Conservation (phyloP, 768 basidiomycete genomes). For the Leccinum barrowsii region DNA sequence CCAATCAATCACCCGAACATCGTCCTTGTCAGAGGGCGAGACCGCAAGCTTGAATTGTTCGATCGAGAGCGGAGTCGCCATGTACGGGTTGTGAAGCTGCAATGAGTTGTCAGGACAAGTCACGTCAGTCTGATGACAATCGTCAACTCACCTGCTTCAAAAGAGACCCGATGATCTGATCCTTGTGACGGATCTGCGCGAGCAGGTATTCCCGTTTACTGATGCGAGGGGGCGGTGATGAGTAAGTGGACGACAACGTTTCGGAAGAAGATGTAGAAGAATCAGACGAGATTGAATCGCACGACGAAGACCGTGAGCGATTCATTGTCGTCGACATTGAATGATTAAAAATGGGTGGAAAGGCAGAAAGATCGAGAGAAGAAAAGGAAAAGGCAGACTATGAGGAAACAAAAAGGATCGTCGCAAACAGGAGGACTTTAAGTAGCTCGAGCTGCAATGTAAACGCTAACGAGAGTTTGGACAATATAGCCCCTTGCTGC, state of each 20-base stretch:
- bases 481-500: slow-evolving; percentile 12
- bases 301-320: slow-evolving; percentile 21
- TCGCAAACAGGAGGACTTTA: slow-evolving; percentile 10
- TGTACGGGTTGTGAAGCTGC: slow-evolving; percentile 70
- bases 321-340: slow-evolving; percentile 7
- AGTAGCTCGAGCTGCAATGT: slow-evolving; percentile 13
- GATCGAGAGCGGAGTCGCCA: slow-evolving; percentile 74
- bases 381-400: neutral
- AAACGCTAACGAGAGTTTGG: neutral
- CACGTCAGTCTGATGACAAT: neutral
- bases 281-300: slow-evolving; percentile 20
- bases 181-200: slow-evolving; percentile 84
- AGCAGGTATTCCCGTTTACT: slow-evolving; percentile 87
- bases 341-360: neutral
- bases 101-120: neutral
- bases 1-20: slow-evolving; percentile 69
- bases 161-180: slow-evolving; percentile 79
- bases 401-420: neutral
- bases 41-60: slow-evolving; percentile 77
- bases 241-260: slow-evolving; percentile 35
- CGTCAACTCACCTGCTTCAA: slow-evolving; percentile 63
- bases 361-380: neutral
- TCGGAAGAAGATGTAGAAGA: slow-evolving; percentile 33
- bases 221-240: slow-evolving; percentile 28
- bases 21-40: slow-evolving; percentile 68